Base-by-base conservation (phyloP, 2,329 filamentous ascomycete species). In the Fusarium concolor region DNA sequence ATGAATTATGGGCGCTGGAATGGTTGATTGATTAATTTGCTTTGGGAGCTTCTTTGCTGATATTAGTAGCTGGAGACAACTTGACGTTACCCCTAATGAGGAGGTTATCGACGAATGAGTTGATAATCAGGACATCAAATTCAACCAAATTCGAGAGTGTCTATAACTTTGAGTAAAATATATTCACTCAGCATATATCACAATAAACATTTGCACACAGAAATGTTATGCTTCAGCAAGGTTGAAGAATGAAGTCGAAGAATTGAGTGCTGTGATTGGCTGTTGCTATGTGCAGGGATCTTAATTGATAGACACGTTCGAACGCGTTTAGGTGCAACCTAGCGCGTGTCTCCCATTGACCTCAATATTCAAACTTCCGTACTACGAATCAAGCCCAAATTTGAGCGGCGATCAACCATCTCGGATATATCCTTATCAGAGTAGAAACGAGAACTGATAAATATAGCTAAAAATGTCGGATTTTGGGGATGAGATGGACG, bases 401-500 rank as follows among this genome's bases (percentile, higher is more conserved):
- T 56, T 26, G n/a, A 61, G 22, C 51, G 42, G 45, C 50, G 14
- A 49, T 42, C 50, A 52, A 55, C 33, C 31, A 46, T n/a, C 28
- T n/a, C 4, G 6, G 24, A n/a, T 8, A 50, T 31, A 46, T 17
- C 22, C 18, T 24, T 42, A 26, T 31, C 4, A 8, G 11, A 22
- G 35, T 24, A 42, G 38, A 37, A 24, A 18, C 29, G 12, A 49
- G 38, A 1, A 18, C 22, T 8, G 22, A 24, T 17, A 45, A 47
- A 38, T 2, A 28, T 17, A 57, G 7, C 49, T 18, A 31, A 56
- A 74, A 42, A 89, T 89, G 87, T 89, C 87, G 0, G 86, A 89
- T 71, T 84, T 81, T 61, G 86, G 85, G 64, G 86, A 89, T 71
- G 86, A 87, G 57, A 89, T 89, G 87, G 86, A 89, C 70, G 79